phyloP scores from a whole-genome alignment of 2,329 filamentous ascomycete genomes.

The Aspergillus udagawae region DNA sequence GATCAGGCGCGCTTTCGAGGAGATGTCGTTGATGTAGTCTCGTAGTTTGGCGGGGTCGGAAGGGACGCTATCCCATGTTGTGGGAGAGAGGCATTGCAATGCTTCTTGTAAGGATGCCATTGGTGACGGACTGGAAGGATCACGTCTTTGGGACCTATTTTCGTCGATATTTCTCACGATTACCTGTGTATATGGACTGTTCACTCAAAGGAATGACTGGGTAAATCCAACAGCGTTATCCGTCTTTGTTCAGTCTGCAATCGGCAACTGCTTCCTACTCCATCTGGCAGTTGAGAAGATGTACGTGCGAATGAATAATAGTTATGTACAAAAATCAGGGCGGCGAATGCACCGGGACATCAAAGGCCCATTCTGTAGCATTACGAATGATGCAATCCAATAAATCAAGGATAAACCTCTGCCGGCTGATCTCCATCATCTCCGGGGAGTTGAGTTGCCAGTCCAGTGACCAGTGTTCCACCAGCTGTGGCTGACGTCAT shows the following conservation, averaged over 20 bases:
- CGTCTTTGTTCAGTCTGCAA: neutral
- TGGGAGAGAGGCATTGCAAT: slow-evolving; percentile 54
- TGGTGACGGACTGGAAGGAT: neutral
- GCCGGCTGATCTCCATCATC: neutral
- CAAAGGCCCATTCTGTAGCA: neutral
- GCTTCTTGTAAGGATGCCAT: slow-evolving; percentile 60
- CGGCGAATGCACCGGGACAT: neutral
- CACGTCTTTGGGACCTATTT: slow-evolving; percentile 2
- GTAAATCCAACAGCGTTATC: neutral
- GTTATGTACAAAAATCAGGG: neutral
- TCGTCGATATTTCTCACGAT: neutral
- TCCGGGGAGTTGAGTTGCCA: neutral
- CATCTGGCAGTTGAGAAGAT: neutral
- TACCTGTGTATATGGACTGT: too few relatives aligned
- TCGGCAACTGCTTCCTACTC: neutral
- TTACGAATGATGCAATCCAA: neutral
- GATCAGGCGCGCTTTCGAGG: slow-evolving; percentile 65
- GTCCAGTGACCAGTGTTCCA: too few relatives aligned
- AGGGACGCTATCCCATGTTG: slow-evolving; percentile 51
- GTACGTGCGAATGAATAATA: neutral
- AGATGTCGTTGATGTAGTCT: slow-evolving; percentile 56
- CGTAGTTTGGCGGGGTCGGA: slow-evolving; percentile 46
- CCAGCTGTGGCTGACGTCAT: neutral
- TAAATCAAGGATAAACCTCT: neutral
- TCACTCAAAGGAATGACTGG: neutral